Percentiles rank a stretch among this genome's conserved stretches.
These are phyloP conservation scores for Solanum piurae DNA, from an alignment of 257 asterid species.

Conservation along the genomic window DNA sequence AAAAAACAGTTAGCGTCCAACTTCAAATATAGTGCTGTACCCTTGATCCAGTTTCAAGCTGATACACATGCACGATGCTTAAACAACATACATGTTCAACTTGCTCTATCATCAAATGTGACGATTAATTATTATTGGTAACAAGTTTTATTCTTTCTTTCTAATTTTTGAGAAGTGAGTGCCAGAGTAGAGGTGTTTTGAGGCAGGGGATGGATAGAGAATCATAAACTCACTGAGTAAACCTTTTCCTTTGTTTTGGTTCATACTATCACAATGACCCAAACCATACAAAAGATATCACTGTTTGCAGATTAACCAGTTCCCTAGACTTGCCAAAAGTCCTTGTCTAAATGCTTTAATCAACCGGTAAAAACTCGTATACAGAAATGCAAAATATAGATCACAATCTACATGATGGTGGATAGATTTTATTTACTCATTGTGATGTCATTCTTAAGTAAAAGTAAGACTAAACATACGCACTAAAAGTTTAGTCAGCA, in stretches of 20 bases:
- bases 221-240: neutral
- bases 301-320: neutral
- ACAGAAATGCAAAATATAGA: neutral
- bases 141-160: neutral
- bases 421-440: neutral
- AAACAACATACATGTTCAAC: neutral
- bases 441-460: neutral
- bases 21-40: neutral
- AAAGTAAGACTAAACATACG: neutral
- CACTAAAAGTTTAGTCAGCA: neutral
- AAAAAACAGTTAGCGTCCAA: fast-evolving
- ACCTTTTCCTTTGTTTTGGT: neutral
- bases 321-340: neutral
- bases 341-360: neutral
- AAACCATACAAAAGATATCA: neutral
- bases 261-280: neutral
- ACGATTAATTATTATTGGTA: neutral
- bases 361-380: neutral
- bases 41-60: neutral
- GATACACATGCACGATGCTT: neutral
- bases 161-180: neutral
- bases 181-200: neutral
- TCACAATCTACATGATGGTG: neutral
- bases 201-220: neutral
- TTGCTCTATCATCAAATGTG: neutral